Evolutionary conservation across 2,329 filamentous ascomycete species (phyloP), one percentile per base, ranked within the genome.

Genomic region (Rhynchosporium secalis): DNA sequence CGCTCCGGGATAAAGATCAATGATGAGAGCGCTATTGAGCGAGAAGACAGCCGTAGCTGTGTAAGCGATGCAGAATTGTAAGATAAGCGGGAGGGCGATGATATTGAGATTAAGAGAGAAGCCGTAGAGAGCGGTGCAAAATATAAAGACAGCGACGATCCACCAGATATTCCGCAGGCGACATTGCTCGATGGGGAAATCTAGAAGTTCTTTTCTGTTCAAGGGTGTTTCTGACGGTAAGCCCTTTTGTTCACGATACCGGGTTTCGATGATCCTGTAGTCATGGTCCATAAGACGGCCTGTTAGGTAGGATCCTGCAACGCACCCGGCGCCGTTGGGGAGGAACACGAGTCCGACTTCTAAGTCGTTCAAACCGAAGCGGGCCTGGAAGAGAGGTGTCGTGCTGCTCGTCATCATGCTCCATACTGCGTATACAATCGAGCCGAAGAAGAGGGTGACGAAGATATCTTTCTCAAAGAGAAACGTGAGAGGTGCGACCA

Each of bases 371-470:
- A 81, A 72, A 6, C 71, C 60, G 56, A 79, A 80, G 7, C 68
- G 70, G 0, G 71, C 65, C 64, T 77, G 71, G 59, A 81, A 77
- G 3, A 78, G 58, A 1, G 72, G 72, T 6, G 67, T 64, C 1
- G 78, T 81, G 12, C 73, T 78, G 1, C 78, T 76, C 2, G 77
- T 79, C 4, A 81, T 75, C 78, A 81, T 81, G 28, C 74, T 78
- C 78, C 78, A 81, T 12, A 79, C 74, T 0, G 78, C 75, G 65
- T 81, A 82, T 1, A 79, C 74, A 5, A 79, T 73, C 10, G 75
- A 75, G 47, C 78, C 77, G 46, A 76, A 81, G 57, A 79, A 68
- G 0, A 81, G 68, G 3, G 75, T 76, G 49, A 76, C 70, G 48
- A 79, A 73, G 13, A 81, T 76, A 57, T 82, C 80, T 63, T 80